Base-by-base conservation (phyloP, 129 eudicot genomes). In the Deinandra increscens region DNA sequence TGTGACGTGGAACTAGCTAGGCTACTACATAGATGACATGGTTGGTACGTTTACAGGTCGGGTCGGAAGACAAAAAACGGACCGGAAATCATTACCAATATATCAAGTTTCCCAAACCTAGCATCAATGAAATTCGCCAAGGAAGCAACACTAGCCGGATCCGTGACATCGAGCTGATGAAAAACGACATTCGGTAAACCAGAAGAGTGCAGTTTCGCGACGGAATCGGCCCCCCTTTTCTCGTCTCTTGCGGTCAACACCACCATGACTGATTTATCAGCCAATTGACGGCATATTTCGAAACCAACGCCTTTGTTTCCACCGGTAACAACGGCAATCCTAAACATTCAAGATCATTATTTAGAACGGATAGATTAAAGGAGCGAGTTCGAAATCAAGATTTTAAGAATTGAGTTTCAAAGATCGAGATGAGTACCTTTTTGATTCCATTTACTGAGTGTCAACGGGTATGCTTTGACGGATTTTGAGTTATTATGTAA, bases 251-350 rank as follows among this genome's bases (percentile, higher is more conserved):
- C 77, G 1, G 79, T 75, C 45, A 75, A 60, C 42, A 70, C 59
- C 44, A 80, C 80, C 19, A 64, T 0, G 42, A 70, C 74, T 14
- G n/a, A n/a, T n/a, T 69, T 19, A 36, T 51, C 11, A 0, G 80
- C 84, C 14, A 80, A 50, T 20, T 80, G 84, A 29, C 84, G 20
- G 60, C 84, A 80, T 51, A 69, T 75, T 68, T 80, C 80, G 5
- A 80, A 48, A 13, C 84, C 85, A 19, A 77, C 70, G 39, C 85
- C 85, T 81, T 81, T 81, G 72, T 81, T 81, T 20, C 82, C 82
- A 54, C 85, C 85, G 17, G 85, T 81, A 42, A 72, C 70, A 61
- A 72, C 69, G 33, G 69, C 77, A 12, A 72, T 19, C 69, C 77
- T 72, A 36, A 12, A 13, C 36, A 64, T 11, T 59, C 7, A 3